Base-by-base conservation (phyloP, 2,329 filamentous ascomycete species). In the Monosporascus sp. region DNA sequence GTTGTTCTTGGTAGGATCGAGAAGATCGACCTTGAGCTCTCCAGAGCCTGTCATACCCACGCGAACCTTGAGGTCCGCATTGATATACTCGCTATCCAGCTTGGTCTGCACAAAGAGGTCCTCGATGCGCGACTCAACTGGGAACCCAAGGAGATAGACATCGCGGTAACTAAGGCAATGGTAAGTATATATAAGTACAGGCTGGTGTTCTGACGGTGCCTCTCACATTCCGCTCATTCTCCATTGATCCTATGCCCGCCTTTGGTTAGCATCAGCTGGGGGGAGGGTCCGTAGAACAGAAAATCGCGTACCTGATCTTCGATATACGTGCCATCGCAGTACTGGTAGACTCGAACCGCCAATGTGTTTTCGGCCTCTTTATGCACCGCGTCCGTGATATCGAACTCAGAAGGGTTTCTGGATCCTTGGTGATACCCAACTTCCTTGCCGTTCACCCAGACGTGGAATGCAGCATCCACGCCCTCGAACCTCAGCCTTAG, bases 361-460 rank as follows among this genome's bases (percentile, higher is more conserved):
- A 86, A 58, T 3, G 70, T 74, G 58, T 84, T 85, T 51, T 73
- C 68, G 6, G 67, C 66, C 1, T 62, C 51, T 49, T 58, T 49
- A 20, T 65, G 65, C 7, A 84, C 66, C n/a, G 74, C 61, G 1
- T 63, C 55, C 0, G 80, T 81, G 38, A 87, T 70, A 55, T 86
- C 83, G 59, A 85, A 86, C 58, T 87, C 84, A 4, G 79, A 74
- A 2, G 83, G 78, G 60, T 86, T 86, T 31, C 83, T 72, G 18
- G 78, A 79, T 5, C 82, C 83, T 64, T 86, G 82, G 40, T 78
- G 78, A 61, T 86, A 87, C 7, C 83, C 84, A 20, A 86, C 71
- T 51, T 78, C 71, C 38, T 74, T 68, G 1, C 81, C 81, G 58
- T 87, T 86, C 3, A 86, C 64, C 75, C 77, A 86, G 6, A 86